Evolutionary conservation across 345 rosid species (phyloP), one percentile per base, ranked within the genome.

Genomic region (Boechera retrofracta): DNA sequence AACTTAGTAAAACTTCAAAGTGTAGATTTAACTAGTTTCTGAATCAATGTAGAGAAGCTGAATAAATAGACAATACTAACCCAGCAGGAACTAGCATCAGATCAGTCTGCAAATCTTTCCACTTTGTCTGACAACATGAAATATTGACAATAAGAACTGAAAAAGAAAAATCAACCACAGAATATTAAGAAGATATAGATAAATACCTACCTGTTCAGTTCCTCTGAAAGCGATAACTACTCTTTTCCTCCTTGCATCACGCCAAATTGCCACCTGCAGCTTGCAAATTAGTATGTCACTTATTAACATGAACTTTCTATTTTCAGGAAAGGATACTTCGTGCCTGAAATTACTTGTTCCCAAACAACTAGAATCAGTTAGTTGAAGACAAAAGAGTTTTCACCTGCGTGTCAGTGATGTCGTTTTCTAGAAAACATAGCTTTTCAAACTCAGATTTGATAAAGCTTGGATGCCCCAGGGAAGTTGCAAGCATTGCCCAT

Each of bases 401-500:
- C 78, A 91, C 98, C 88, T 94, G 97, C 45, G 97, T 87, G 82
- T 94, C 97, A 35, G 98, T 92, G 36, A 89, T 79, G 41, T 53
- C 87, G 68, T 94, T 94, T 81, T 94, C 97, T 63, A 92, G 72
- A 70, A 92, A 94, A 83, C 97, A 94, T 75, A 94, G 24, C 80
- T 94, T 94, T 85, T 94, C 97, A 81, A 94, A 94, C 80, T 94
- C 97, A 64, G 97, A 94, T 87, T 88, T 92, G 57, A 94, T 89
- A 69, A 94, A 90, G 84, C 97, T 94, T 64, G 98, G 90, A 82
- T 92, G 97, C 72, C 98, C 98, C 55, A 91, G 61, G 48, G 98
- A 87, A 80, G 93, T 87, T 72, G 98, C 94, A 76, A 94, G 95
- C 98, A 94, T 88, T 58, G 98, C 98, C 98, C 98, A 94, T 62